Evolutionary conservation across 257 asterid genomes (phyloP).

Genomic region (Lycium ferocissimum): DNA sequence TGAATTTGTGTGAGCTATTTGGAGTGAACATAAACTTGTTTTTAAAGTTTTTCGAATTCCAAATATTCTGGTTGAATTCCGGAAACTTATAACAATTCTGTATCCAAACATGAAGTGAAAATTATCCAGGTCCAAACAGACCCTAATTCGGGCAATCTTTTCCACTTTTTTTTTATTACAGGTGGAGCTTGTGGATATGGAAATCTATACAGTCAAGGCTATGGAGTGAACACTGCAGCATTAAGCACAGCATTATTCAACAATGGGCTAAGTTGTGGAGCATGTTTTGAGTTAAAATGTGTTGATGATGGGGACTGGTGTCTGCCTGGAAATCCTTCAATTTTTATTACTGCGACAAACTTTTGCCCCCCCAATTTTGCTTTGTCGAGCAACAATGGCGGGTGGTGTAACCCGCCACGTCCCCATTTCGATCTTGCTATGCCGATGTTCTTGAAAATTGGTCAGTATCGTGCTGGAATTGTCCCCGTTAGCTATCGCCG

Average conservation of each 20-base stretch:
- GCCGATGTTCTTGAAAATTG: conserved; percentile 82
- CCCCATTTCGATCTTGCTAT: conserved; percentile 78
- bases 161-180: conserved; percentile 22
- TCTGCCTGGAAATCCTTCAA: conserved; percentile 70
- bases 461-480: conserved; percentile 73
- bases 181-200: conserved; percentile 90
- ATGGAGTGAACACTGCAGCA: conserved; percentile 82
- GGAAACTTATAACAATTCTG: too few relatives aligned
- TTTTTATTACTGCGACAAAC: conserved; percentile 74
- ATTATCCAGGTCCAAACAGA: too few relatives aligned
- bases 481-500: conserved; percentile 78
- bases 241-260: conserved; percentile 80
- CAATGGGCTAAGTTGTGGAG: conserved; percentile 77
- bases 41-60: too few relatives aligned
- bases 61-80: too few relatives aligned
- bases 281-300: conserved; percentile 79
- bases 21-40: too few relatives aligned
- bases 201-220: conserved; percentile 83
- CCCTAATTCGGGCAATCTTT: too few relatives aligned
- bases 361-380: conserved; percentile 84
- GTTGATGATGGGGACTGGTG: conserved; percentile 61
- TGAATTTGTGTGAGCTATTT: too few relatives aligned
- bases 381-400: conserved; percentile 72
- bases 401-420: conserved; percentile 88
- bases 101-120: too few relatives aligned